Evolutionary conservation across 23 red algal genomes (phyloP).

Genomic region (Cyanidioschyzon merolae): DNA sequence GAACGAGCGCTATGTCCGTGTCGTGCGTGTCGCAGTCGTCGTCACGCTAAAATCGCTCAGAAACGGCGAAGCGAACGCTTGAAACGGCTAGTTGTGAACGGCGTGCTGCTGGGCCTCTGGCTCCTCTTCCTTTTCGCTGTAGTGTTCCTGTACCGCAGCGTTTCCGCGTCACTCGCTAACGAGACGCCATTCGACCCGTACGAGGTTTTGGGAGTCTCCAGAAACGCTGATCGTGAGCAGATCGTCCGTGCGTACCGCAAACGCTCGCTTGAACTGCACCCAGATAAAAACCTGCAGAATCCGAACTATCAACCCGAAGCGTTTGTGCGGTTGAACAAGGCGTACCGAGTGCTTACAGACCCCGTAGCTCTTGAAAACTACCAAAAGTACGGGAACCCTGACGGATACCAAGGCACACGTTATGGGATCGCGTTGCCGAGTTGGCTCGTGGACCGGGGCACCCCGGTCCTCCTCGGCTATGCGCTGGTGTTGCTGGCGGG

Average conservation of each 20-base stretch:
- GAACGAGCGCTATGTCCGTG: neutral
- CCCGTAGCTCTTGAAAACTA: constrained; percentile 64
- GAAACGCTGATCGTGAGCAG: constrained; percentile 18
- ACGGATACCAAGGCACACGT: constrained; percentile 60
- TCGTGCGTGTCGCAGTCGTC: neutral
- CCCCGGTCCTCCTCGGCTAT: constrained; percentile 41
- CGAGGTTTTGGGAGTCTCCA: constrained; percentile 45
- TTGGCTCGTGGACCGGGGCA: constrained; percentile 51
- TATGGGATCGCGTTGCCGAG: constrained; percentile 62
- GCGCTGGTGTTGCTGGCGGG: constrained; percentile 33
- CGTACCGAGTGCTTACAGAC: constrained; percentile 76
- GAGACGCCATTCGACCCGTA: constrained; percentile 84
- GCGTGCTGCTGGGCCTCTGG: constrained; percentile 19
- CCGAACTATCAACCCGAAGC: constrained; percentile 32
- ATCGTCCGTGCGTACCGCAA: constrained; percentile 68
- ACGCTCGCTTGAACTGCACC: constrained; percentile 63
- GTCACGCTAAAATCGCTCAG: neutral
- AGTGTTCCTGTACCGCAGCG: constrained; percentile 21
- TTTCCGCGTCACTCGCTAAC: neutral
- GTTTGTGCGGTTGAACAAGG: constrained; percentile 76
- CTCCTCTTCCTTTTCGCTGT: constrained; percentile 27
- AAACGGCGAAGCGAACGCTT: neutral
- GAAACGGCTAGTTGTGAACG: constrained; percentile 15
- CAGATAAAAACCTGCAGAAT: constrained; percentile 81
- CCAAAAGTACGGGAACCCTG: constrained; percentile 84